These are phyloP conservation scores for Herpotrichia juniperi DNA, from an alignment of 2,329 filamentous ascomycete species.

Conservation along the genomic window DNA sequence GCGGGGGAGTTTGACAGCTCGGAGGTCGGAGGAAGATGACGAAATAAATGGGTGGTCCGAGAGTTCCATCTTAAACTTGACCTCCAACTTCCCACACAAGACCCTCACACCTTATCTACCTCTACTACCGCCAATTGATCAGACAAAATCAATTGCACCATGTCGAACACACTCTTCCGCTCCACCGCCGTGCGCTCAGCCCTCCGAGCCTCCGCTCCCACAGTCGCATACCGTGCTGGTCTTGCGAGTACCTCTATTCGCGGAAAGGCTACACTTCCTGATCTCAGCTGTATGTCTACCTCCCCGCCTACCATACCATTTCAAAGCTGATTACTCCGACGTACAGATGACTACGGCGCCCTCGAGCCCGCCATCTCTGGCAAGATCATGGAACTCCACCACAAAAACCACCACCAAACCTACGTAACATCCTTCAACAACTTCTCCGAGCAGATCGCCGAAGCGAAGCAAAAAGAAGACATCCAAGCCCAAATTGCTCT, in stretches of 20 bases:
- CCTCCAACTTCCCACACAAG: conserved; percentile 19
- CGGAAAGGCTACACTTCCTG: conserved; percentile 90
- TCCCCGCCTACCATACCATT: not conserved
- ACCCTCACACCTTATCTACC: conserved; percentile 12
- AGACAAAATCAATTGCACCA: conserved; percentile 47
- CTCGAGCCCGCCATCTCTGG: conserved; percentile 85
- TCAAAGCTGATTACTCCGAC: not conserved
- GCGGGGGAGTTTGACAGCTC: conserved; percentile 12
- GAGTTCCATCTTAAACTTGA: conserved; percentile 3
- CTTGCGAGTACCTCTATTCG: conserved; percentile 78
- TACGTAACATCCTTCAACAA: conserved; percentile 91
- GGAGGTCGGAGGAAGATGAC: conserved; percentile 12
- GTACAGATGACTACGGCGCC: conserved; percentile 88
- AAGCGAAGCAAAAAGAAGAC: conserved; percentile 61
- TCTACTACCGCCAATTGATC: conserved; percentile 26
- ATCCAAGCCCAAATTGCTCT: conserved; percentile 61
- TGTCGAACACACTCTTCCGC: conserved; percentile 80
- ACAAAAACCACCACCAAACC: conserved; percentile 92
- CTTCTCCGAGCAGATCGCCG: conserved; percentile 72
- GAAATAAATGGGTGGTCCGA: conserved; percentile 7
- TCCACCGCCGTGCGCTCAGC: conserved; percentile 73
- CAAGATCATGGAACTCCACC: conserved; percentile 96
- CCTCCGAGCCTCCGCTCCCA: conserved; percentile 70
- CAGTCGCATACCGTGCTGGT: conserved; percentile 64
- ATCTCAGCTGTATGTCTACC: conserved; percentile 71